Evolutionary conservation across 148 eudicot species (phyloP), one percentile per base, ranked within the genome.

Genomic region (Beta vulgaris): DNA sequence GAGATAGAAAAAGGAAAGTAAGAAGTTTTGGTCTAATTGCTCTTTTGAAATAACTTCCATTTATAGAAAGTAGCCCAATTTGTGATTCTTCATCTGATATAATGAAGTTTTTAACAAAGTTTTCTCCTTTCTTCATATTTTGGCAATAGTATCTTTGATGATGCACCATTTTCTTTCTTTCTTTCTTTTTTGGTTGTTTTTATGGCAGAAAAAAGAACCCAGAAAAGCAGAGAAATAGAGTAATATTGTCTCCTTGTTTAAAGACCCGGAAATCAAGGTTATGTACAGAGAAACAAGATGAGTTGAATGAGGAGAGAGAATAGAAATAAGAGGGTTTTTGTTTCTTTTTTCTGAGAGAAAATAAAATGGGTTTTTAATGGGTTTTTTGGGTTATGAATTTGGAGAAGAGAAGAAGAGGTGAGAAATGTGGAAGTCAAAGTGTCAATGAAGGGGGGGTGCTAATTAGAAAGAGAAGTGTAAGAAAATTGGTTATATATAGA

Each of bases 131-230:
- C 63, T 74, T 90, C 64, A 85, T 54, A 2, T 85, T 91, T 58
- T 85, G 85, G 42, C 72, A 71, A 15, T 76, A 84, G 67, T 88
- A 87, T 18, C 91, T 90, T 73, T 90, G 97, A 74, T 87, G 79
- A 18, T 87, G 88, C 83, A 92, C 92, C 94, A 91, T 92, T 71
- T 71, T 62, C 29, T 15, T 26, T 54, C 13, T 10, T 18, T 37
- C 21, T 73, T 57, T 28, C 2, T 58, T 40, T 40, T 37, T 29
- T 19, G 48, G 14, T 53, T 36, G 8, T 14, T 75, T 64, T 46
- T 15, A 62, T 62, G 67, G 13, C 42, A 62, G 65, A 60, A 18
- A 40, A 9, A 36, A 21, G 14, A 34, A 43, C 37, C 2, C 21
- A 10, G 15, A 43, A 42, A 55, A 35, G 36, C 9, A 53, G 46